Conservation (phyloP, 2,329 filamentous ascomycete genomes). For the Dactylellina parvicollis region DNA sequence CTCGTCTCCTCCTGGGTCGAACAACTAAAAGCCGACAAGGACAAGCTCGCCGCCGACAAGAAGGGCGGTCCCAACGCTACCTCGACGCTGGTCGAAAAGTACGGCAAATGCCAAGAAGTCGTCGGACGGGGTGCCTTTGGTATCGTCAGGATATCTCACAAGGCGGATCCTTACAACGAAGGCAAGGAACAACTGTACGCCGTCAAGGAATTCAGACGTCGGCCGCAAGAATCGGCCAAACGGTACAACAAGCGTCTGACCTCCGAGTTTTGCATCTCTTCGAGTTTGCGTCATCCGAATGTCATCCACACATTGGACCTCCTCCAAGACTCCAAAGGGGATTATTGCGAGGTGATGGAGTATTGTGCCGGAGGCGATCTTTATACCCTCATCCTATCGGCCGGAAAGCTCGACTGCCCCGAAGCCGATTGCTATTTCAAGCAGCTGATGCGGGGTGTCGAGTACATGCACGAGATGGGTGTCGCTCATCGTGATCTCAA, state of each 20-base stretch:
- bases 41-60: conserved; percentile 77
- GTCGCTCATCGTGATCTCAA: conserved; percentile 97
- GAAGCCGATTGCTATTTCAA: conserved; percentile 99
- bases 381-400: conserved; percentile 89
- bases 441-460: conserved; percentile 97
- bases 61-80: conserved; percentile 78
- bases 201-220: conserved; percentile 95
- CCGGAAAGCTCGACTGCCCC: conserved; percentile 86
- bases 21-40: conserved; percentile 87
- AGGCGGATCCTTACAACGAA: conserved; percentile 81
- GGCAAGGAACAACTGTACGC: conserved; percentile 89
- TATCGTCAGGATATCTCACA: conserved; percentile 97
- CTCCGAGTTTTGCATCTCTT: conserved; percentile 98
- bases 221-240: conserved; percentile 92
- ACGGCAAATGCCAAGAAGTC: conserved; percentile 97
- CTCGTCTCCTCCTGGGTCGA: conserved; percentile 97
- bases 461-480: conserved; percentile 99
- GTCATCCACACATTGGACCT: conserved; percentile 97
- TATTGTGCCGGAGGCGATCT: conserved; percentile 96
- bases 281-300: conserved; percentile 93
- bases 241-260: conserved; percentile 98
- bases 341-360: conserved; percentile 99
- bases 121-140: conserved; percentile 96
- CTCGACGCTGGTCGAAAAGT: conserved; percentile 89
- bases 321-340: conserved; percentile 92